Base-by-base conservation (phyloP, 2,329 filamentous ascomycete species). In the Blastomyces parvus region DNA sequence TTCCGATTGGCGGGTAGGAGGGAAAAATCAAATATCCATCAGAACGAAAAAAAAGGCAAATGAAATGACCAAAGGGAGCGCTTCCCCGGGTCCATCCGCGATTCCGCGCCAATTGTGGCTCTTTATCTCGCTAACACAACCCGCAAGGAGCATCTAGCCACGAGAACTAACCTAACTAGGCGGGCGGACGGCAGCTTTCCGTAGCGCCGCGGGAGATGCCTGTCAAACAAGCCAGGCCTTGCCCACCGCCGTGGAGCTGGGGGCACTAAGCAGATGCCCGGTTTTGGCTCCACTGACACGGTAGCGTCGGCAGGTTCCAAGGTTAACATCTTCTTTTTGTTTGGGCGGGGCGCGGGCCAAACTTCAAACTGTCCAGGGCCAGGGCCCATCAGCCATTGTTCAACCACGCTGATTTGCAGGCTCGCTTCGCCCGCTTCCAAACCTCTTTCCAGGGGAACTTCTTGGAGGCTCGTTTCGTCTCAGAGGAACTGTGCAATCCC, bases 171-270 rank as follows among this genome's bases (percentile, higher is more conserved):
- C 30, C 8, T 56, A 7, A 38, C 27, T 56, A 14, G 53, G 53
- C 30, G 53, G 27, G 53, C 22, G 14, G 53, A n/a, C 53, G n/a
- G 53, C 27, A 19, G 25, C 53, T 22, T 27, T 53, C 50, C 50
- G 50, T 33, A 53, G 50, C 50, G 50, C 25, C 25, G 25, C 50
- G 50, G 27, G 6, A 56, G 19, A 38, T 38, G 30, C 53, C 30
- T 56, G 33, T 22, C 53, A 38, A 22, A 19, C 53, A 56, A 13
- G 30, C 33, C 33, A 8, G 52, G 22, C 2, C 27, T 38, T 56
- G 30, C 53, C 53, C 53, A 56, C 19, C 13, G 19, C 53, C 53
- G 30, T 56, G 53, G 53, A 56, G 53, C 53, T 56, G 53, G 53
- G 30, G 53, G 30, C 53, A 56, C 53, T 38, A 22, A 2, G 53